These are phyloP conservation scores for Fusarium nisikadoi DNA, from an alignment of 2,329 filamentous ascomycete species.

Conservation along the genomic window DNA sequence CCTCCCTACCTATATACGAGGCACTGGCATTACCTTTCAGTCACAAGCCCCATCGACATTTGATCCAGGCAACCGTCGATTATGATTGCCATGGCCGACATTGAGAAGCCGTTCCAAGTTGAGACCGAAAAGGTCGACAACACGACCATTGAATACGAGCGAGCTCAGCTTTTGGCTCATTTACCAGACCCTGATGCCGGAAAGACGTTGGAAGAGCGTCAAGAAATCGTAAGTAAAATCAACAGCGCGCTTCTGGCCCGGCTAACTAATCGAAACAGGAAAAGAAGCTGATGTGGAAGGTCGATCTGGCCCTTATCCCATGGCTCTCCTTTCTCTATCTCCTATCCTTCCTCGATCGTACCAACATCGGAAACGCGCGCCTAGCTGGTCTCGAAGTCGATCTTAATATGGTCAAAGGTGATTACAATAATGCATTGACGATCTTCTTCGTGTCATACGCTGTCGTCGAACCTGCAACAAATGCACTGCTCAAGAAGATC, in stretches of 20 bases:
- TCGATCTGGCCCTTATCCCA: neutral
- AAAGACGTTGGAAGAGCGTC: neutral
- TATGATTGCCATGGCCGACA: neutral
- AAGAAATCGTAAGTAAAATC: neutral
- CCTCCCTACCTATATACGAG: neutral
- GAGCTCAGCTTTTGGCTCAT: neutral
- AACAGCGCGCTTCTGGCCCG: fast-evolving
- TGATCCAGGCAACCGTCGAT: neutral
- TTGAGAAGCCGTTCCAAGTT: neutral
- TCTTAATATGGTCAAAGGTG: neutral
- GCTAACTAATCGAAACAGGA: neutral
- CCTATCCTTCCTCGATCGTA: neutral
- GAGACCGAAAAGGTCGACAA: neutral
- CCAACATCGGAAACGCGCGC: neutral
- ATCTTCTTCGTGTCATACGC: neutral
- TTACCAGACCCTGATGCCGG: neutral
- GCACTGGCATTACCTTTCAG: neutral
- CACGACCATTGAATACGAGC: neutral
- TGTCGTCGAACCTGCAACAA: neutral
- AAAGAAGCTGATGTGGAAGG: neutral
- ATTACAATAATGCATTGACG: neutral
- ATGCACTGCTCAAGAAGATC: neutral
- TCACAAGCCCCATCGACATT: neutral
- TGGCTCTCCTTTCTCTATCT: neutral
- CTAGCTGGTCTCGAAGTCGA: neutral